Conservation (phyloP, 345 rosid species). For the Hypericum androsaemum region DNA sequence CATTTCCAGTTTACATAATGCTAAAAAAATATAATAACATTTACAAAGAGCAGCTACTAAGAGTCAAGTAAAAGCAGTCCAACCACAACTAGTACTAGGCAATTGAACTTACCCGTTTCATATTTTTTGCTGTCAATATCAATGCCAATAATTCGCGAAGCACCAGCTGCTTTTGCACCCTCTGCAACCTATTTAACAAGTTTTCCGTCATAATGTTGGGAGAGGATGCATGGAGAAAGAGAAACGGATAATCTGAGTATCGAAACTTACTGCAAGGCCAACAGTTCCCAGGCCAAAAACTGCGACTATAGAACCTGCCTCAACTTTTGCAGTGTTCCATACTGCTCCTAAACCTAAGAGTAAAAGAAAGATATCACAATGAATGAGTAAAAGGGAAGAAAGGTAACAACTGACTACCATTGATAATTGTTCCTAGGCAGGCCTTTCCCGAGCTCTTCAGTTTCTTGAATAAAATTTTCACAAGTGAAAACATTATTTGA, state of each 20-base stretch:
- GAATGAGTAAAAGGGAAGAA: background rate
- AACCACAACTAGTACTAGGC: too few species aligned
- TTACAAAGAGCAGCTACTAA: too few species aligned
- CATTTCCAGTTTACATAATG: too few species aligned
- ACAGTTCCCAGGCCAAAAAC: constrained; percentile 97
- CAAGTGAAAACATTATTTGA: too few species aligned
- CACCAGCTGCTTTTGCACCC: constrained; percentile 98
- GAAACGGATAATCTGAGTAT: background rate
- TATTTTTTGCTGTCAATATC: constrained; percentile 83
- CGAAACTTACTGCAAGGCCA: constrained; percentile 84
- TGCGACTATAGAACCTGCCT: constrained; percentile 81
- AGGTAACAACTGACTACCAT: background rate
- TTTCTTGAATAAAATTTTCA: too few species aligned
- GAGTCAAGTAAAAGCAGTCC: too few species aligned
- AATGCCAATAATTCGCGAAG: constrained; percentile 85
- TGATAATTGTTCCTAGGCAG: too few species aligned
- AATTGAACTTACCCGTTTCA: constrained; percentile 37
- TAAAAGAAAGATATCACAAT: background rate
- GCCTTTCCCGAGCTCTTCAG: too few species aligned
- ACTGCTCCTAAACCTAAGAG: constrained; percentile 89
- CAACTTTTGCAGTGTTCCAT: constrained; percentile 99
- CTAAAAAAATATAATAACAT: too few species aligned
- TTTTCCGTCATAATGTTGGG: background rate
- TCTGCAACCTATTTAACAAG: constrained; percentile 64
- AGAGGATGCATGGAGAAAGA: background rate